Conservation (phyloP, 768 basidiomycete genomes). For the Plicaturopsis crispa region DNA sequence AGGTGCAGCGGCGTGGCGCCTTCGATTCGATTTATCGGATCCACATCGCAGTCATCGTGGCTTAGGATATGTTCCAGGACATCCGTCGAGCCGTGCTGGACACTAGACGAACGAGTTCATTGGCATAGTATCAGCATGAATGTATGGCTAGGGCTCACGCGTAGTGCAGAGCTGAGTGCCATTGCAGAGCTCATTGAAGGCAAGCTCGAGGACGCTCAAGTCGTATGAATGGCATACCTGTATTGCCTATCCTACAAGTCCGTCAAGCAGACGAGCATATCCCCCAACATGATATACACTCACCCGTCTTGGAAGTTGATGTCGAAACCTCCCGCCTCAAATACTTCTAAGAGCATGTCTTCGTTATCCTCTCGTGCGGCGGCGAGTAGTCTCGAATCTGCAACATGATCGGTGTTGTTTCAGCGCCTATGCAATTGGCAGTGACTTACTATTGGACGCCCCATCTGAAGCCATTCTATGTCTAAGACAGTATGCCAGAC, state of each 20-base stretch:
- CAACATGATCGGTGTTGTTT: too few species aligned
- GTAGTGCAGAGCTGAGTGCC: slow-evolving; percentile 52
- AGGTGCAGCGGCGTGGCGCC: slow-evolving; percentile 76
- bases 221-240: slow-evolving; percentile 40
- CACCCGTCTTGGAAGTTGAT: slow-evolving; percentile 79
- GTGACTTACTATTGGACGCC: neutral
- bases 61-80: slow-evolving; percentile 69
- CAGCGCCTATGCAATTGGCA: neutral
- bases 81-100: slow-evolving; percentile 46
- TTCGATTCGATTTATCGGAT: slow-evolving; percentile 63
- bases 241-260: slow-evolving; percentile 55
- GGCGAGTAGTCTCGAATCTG: slow-evolving; percentile 66
- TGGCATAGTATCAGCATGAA: too few species aligned
- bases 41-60: slow-evolving; percentile 75
- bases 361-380: slow-evolving; percentile 72
- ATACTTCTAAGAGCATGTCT: slow-evolving; percentile 54
- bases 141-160: slow-evolving; percentile 43
- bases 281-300: slow-evolving; percentile 19
- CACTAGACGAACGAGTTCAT: slow-evolving; percentile 27
- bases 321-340: slow-evolving; percentile 49
- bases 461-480: too few species aligned
- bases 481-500: too few species aligned
- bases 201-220: slow-evolving; percentile 10
- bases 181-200: neutral
- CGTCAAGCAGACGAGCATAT: neutral